Conservation (phyloP, 2,329 filamentous ascomycete species). For the Camptophora hylomeconis region DNA sequence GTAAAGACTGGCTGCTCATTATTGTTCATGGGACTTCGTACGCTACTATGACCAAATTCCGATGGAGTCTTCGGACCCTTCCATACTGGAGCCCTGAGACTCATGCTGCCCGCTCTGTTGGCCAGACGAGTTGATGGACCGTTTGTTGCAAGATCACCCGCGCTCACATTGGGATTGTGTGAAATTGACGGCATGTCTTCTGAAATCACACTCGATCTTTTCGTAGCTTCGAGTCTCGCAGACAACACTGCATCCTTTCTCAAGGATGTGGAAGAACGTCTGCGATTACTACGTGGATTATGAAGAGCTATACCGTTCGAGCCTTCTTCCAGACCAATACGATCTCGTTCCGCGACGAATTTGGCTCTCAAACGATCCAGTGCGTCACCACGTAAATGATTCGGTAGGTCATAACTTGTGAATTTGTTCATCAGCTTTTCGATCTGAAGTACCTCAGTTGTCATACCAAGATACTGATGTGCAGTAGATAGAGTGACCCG, state of each 20-base stretch:
- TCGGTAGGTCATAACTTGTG: constrained; percentile 81
- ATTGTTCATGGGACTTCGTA: constrained; percentile 30
- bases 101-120: constrained; percentile 4
- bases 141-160: constrained; percentile 51
- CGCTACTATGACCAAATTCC: constrained; percentile 1
- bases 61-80: constrained; percentile 1
- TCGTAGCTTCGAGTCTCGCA: constrained; percentile 41
- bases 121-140: background rate
- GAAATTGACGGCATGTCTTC: too few species aligned
- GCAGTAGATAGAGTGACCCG: constrained; percentile 89
- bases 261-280: constrained; percentile 60
- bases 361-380: constrained; percentile 82
- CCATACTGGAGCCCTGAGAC: constrained; percentile 1
- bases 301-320: constrained; percentile 92
- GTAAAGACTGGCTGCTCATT: constrained; percentile 27
- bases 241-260: constrained; percentile 69
- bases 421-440: constrained; percentile 91
- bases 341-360: constrained; percentile 72
- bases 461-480: constrained; percentile 85
- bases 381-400: constrained; percentile 73
- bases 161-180: constrained; percentile 40
- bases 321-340: constrained; percentile 65
- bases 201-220: background rate
- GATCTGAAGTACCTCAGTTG: constrained; percentile 79
- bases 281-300: constrained; percentile 56